A percentile compares a stretch with the other conserved stretches of the same genome.
Evolutionary conservation across 306 rosid species (phyloP).

Genomic region (Acacia crassicarpa): DNA sequence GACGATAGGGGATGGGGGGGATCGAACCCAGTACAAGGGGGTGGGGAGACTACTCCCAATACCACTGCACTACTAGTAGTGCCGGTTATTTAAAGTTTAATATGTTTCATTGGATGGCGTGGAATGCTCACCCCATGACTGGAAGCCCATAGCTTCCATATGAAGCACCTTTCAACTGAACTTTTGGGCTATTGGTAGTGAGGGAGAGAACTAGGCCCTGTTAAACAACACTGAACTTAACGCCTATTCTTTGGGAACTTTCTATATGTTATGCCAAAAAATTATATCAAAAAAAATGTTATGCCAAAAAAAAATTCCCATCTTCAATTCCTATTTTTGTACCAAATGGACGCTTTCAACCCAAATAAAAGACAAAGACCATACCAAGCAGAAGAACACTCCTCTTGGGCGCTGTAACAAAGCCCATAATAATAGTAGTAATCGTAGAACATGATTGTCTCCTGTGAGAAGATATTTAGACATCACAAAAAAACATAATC

Average conservation of each 20-base stretch:
- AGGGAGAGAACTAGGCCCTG: not conserved
- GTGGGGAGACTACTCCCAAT: no score
- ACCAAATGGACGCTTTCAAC: not conserved
- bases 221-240: not conserved
- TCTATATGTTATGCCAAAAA: not conserved
- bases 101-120: not conserved
- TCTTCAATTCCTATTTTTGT: not conserved
- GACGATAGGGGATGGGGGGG: no score
- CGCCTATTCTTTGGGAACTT: not conserved
- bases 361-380: not conserved
- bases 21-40: no score
- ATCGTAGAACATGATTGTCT: not conserved
- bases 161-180: not conserved
- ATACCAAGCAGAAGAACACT: not conserved
- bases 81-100: no score
- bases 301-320: not conserved
- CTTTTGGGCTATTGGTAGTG: not conserved
- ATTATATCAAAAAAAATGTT: no score
- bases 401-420: not conserved
- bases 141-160: not conserved
- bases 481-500: not conserved
- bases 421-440: not conserved
- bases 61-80: no score
- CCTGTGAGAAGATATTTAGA: no score
- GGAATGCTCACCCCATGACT: not conserved